Base-by-base conservation (phyloP, 1,139 yeast genomes). In the Geotrichum klebahnii region DNA sequence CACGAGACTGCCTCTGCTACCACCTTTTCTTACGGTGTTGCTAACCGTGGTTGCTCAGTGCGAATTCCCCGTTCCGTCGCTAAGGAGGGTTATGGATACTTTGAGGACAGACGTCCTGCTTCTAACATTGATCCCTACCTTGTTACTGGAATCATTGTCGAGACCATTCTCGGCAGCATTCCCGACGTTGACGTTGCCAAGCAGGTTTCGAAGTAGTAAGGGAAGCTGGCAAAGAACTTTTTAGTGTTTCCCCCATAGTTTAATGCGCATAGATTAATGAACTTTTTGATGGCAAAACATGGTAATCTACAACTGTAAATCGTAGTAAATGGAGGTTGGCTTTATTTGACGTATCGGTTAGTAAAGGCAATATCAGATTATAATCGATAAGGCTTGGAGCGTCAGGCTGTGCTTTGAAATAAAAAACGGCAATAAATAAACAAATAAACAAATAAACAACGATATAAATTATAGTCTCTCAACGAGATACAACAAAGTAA, bases 61-160 rank as follows among this genome's bases (percentile, higher is more conserved):
- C 87, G 98, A 81, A 92, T 92, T 69, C 98, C 98, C 75, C 84
- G 97, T 77, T 84, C 96, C 46, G 98, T 92, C 62, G 96, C 96
- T 70, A 88, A 88, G 76, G 97, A 90, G 73, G 97, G 97, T 56
- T 88, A 73, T 73, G 98, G 98, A 58, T 92, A 92, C 82, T 92
- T 92, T 66, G 98, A 92, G 80, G 98, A 92, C 77, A 88, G 98
- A 80, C 89, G 98, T 78, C 98, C 97, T 56, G 98, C 98, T 61
- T 90, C 97, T 58, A 92, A 92, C 83, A 92, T 92, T 66, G 98
- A 92, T 73, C 97, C 98, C 62, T 92, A 92, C 77, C 81, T 90
- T 72, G 97, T 92, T 59, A 89, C 97, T 53, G 98, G 97, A 78
- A 89, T 92, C 68, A 87, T 92, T 84, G 86, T 86, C 64, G 98